Evolutionary conservation across 129 eudicot species (phyloP), one percentile per base, ranked within the genome.

Genomic region (Lactuca sativa): DNA sequence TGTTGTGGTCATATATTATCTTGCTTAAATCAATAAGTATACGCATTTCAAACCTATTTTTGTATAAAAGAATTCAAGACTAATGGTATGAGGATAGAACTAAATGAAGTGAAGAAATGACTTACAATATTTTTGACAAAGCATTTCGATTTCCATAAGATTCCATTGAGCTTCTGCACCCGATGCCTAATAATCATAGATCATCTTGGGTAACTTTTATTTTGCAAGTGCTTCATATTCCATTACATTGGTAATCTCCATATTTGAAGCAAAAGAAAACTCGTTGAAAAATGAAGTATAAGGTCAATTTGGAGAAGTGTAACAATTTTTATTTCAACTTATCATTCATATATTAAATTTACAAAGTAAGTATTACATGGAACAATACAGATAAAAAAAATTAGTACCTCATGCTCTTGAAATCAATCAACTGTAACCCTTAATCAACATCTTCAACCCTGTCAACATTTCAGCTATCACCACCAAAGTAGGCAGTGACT

Each of bases 91-190:
- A 47, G 52, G 5, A 47, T 11, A 47, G 52, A 47, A 47, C 0
- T 47, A n/a, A 2, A 47, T 56, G n/a, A 64, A 55, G 37, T 41
- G 47, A 30, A 30, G 34, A 38, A 68, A 76, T 17, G 61, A 16
- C 79, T 70, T 84, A 88, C 97, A 88, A 51, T 74, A 91, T 91
- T 71, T 86, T 84, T 21, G 97, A 82, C 66, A 91, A 91, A 32
- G 93, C 93, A 74, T 77, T 78, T 66, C 93, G 85, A 57, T 91
- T 91, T 91, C 93, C 14, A 78, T 78, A 57, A 91, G 95, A 60
- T 96, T 88, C 97, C 97, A 91, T 56, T 91, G 89, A n/a, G 88
- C 97, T 83, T 91, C 97, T 6, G 96, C 97, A 60, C 97, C 97
- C 3, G 97, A 91, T 13, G 96, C 93, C 74, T 86, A 91, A 64